Evolutionary conservation across 208 protist species (phyloP), one percentile per base, ranked within the genome.

Genomic region (Spongospora subterranea): DNA sequence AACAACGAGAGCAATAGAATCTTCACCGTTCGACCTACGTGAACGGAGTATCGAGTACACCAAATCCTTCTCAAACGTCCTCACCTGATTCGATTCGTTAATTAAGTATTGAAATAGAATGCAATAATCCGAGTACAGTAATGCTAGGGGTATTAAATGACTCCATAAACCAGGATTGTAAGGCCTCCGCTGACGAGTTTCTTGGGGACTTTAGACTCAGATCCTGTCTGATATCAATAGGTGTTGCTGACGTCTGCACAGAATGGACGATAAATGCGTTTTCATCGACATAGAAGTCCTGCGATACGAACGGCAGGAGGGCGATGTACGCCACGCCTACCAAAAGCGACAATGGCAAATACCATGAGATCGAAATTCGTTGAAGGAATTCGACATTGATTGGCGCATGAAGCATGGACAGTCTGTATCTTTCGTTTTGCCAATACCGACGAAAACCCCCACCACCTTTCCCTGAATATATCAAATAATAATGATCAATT

Each of bases 271-370:
- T 43, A 13, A 82, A 43, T 13, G 71, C 71, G n/a, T 82, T 82
- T n/a, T 82, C 71, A 43, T 82, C 71, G 71, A 82, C 71, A n/a
- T 82, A 82, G n/a, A 39, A 82, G 6, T 82, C 71, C 6, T 39
- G 17, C n/a, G 71, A 6, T 43, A 82, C 17, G 17, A 40, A 6
- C 71, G 71, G 71, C 6, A 82, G 71, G 13, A 82, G 71, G 13
- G 40, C 35, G 13, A 82, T 43, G n/a, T 82, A 82, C 17, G 71
- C 71, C 71, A 82, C 17, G 71, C 71, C 71, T 35, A 43, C n/a
- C n/a, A 43, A 6, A 43, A 40, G 35, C 17, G n/a, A 6, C 17
- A 82, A 13, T n/a, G 71, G 35, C 71, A 82, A n/a, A 43, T 40
- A 82, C 71, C 35, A 45, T 35, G 6, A 6, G 17, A 82, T 6